Conservation (phyloP, 2,329 filamentous ascomycete genomes). For the Botryosphaeria dothidea region DNA sequence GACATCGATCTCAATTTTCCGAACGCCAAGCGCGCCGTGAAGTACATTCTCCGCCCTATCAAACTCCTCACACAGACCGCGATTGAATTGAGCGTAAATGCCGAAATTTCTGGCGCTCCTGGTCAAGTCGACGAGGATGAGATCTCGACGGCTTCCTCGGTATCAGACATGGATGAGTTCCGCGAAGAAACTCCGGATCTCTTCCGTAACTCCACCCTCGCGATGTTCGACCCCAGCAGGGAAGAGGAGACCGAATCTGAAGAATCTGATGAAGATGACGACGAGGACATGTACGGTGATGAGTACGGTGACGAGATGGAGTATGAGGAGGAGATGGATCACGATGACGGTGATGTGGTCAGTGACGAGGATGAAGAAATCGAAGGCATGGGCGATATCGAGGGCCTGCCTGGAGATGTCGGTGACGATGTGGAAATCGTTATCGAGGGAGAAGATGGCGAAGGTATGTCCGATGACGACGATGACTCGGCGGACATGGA, state of each 20-base stretch:
- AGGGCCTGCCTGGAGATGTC: constrained; percentile 63
- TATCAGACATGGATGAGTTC: constrained; percentile 83
- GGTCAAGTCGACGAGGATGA: constrained; percentile 78
- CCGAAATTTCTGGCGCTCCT: constrained; percentile 68
- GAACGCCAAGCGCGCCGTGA: constrained; percentile 88
- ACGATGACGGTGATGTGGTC: constrained; percentile 81
- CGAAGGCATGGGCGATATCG: constrained; percentile 73
- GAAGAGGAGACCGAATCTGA: constrained; percentile 81
- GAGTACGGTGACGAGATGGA: constrained; percentile 90
- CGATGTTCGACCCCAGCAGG: constrained; percentile 84
- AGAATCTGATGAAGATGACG: constrained; percentile 60
- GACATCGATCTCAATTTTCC: constrained; percentile 96
- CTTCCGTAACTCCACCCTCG: constrained; percentile 92
- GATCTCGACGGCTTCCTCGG: constrained; percentile 80
- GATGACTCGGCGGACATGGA: constrained; percentile 56
- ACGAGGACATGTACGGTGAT: constrained; percentile 84
- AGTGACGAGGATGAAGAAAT: constrained; percentile 85
- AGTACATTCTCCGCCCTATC: constrained; percentile 90
- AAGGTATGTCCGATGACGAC: constrained; percentile 59
- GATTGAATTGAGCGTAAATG: constrained; percentile 78
- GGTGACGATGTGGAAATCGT: constrained; percentile 81
- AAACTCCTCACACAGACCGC: constrained; percentile 86
- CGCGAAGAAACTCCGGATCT: constrained; percentile 84
- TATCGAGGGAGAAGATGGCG: constrained; percentile 63
- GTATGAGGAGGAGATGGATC: constrained; percentile 80